These are phyloP conservation scores for Amoeboaphelidium protococcarum DNA, from an alignment of 371 early-diverging fungal species.

Conservation along the genomic window DNA sequence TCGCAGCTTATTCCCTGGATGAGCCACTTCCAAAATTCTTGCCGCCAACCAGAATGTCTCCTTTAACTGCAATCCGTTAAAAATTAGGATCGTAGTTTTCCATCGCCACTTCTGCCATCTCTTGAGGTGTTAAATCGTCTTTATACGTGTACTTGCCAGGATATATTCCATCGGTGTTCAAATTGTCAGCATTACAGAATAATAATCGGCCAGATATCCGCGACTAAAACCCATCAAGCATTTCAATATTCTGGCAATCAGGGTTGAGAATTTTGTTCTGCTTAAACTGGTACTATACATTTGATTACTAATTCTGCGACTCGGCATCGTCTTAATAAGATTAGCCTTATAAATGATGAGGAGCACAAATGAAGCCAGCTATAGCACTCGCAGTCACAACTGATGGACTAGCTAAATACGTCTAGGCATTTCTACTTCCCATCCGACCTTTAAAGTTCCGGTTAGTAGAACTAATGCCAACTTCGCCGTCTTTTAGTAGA, in stretches of 20 bases:
- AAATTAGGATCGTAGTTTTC: slow-evolving; percentile 84
- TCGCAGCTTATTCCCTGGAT: slow-evolving; percentile 87
- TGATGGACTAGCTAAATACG: slow-evolving; percentile 65
- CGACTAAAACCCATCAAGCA: no score
- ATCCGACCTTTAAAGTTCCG: slow-evolving; percentile 92
- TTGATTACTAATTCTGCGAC: no score
- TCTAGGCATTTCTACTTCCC: slow-evolving; percentile 67
- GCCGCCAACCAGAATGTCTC: slow-evolving; percentile 62
- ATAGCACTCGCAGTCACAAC: background rate
- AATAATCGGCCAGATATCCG: slow-evolving; percentile 40
- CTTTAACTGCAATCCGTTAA: slow-evolving; percentile 23
- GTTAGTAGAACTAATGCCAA: slow-evolving; percentile 88
- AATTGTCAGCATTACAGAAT: slow-evolving; percentile 41
- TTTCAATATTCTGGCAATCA: no score
- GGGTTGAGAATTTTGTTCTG: no score
- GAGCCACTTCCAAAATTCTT: slow-evolving; percentile 90
- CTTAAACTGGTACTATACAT: no score
- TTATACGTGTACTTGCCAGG: slow-evolving; percentile 86
- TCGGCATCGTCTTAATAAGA: no score
- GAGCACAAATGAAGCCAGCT: background rate
- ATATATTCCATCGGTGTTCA: slow-evolving; percentile 90
- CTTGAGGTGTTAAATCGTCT: slow-evolving; percentile 56
- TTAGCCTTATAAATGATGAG: no score
- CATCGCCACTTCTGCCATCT: slow-evolving; percentile 81
- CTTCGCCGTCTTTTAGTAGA: slow-evolving; percentile 65